Evolutionary conservation across 805 yeast genomes (phyloP), one percentile per base, ranked within the genome.

Genomic region (Yarrowia deformans): DNA sequence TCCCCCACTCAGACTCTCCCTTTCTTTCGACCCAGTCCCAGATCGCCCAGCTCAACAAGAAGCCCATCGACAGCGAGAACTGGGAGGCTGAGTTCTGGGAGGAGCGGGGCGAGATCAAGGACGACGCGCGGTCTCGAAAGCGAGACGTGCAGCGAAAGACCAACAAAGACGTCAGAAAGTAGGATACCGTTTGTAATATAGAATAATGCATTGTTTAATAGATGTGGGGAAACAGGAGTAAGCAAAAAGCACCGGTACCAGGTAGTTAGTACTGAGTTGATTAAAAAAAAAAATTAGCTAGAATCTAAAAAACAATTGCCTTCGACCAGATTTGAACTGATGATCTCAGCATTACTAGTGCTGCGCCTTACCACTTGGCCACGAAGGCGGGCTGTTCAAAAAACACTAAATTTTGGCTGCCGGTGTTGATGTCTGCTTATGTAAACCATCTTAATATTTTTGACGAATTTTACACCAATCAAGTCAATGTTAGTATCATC

Each of bases 21-120:
- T 94, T 91, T 79, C 81, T 94, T 72, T 86, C 85, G 64, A 88
- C 97, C 0, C 98, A 93, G 79, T 83, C 97, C 0, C 97, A 90
- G 76, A 77, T 92, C 60, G 85, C 84, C 70, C 89, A 87, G 74
- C 73, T 90, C 8, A 75, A 75, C 23, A 79, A 76, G 9, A 72
- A 72, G 7, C 77, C 76, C 3, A 75, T 75, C 23, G 34, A 50
- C 32, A 13, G 54, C 32, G 80, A 78, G 2, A 80, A 80, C 10
- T 93, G 94, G 86, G 92, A 89, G 61, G 79, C 83, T 50, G 87
- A 90, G 84, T 94, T 93, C 78, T 91, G 91, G 89, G 90, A 87
- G 55, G 85, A 88, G 76, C 85, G 98, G 78, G 93, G 94, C 48
- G 90, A 88, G 67, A 83, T 93, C 83, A 87, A 89, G 71, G 85